These are phyloP conservation scores for Diplodia mutila DNA, from an alignment of 2,329 filamentous ascomycete genomes.

Conservation along the genomic window DNA sequence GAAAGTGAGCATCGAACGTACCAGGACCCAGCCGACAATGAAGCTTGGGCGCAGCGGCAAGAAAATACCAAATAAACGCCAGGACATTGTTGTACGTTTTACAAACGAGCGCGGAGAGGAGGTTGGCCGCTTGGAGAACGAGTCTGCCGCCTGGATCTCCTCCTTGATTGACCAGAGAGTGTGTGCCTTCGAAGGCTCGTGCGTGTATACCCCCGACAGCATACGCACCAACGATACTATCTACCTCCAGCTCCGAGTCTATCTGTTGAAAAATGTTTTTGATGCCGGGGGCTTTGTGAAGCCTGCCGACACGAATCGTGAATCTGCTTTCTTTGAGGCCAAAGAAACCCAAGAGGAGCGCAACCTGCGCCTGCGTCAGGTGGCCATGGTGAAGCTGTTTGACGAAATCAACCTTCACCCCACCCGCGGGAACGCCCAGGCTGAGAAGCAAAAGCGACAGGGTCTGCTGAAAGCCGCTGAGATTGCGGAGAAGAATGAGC, in stretches of 20 bases:
- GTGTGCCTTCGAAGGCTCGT: slow-evolving; percentile 83
- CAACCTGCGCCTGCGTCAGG: slow-evolving; percentile 78
- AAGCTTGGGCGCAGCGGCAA: slow-evolving; percentile 45
- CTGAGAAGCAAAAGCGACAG: slow-evolving; percentile 79
- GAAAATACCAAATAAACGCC: slow-evolving; percentile 58
- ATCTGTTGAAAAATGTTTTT: slow-evolving; percentile 74
- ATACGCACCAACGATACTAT: slow-evolving; percentile 90
- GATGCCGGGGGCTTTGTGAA: slow-evolving; percentile 64
- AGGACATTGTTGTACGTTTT: slow-evolving; percentile 90
- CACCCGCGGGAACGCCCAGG: slow-evolving; percentile 71
- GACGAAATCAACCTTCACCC: slow-evolving; percentile 86
- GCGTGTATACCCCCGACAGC: slow-evolving; percentile 85
- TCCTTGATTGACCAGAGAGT: slow-evolving; percentile 87
- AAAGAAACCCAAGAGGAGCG: slow-evolving; percentile 86
- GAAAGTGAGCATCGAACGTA: slow-evolving; percentile 80
- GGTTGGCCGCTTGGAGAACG: slow-evolving; percentile 83
- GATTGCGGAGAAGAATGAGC: slow-evolving; percentile 72
- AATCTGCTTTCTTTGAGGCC: slow-evolving; percentile 76
- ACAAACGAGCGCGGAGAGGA: slow-evolving; percentile 79
- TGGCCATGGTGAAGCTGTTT: slow-evolving; percentile 85
- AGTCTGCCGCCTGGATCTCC: slow-evolving; percentile 89
- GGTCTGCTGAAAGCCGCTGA: slow-evolving; percentile 86
- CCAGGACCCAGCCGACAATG: slow-evolving; percentile 68
- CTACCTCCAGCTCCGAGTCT: slow-evolving; percentile 85
- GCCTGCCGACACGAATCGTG: slow-evolving; percentile 69